These are phyloP conservation scores for Pseudocercospora fijiensis DNA, from an alignment of 2,329 filamentous ascomycete species.

Conservation along the genomic window DNA sequence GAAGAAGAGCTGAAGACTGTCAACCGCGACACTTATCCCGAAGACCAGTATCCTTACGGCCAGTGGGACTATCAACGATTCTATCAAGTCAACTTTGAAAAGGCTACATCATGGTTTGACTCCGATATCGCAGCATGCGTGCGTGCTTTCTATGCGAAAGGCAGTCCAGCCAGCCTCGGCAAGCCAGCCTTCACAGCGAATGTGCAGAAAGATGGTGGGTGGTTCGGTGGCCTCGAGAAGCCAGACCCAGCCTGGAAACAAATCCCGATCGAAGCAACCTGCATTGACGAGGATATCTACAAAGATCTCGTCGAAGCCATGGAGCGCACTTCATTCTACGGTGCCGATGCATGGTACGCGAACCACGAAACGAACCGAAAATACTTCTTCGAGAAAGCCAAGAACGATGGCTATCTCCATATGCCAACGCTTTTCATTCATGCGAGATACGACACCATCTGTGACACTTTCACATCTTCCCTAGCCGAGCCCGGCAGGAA, in stretches of 20 bases:
- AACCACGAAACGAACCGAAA: conserved; percentile 46
- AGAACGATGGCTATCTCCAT: conserved; percentile 38
- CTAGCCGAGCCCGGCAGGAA: conserved; percentile 40
- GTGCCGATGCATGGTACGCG: conserved; percentile 45
- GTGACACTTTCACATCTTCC: conserved; percentile 38
- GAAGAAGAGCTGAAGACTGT: conserved; percentile 39
- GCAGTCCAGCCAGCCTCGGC: conserved; percentile 30
- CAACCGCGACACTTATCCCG: conserved; percentile 50
- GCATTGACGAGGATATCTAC: conserved; percentile 36
- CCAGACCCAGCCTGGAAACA: conserved; percentile 31
- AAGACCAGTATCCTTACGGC: conserved; percentile 43
- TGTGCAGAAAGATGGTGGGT: conserved; percentile 34
- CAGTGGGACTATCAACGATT: conserved; percentile 41
- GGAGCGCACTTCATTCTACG: conserved; percentile 44
- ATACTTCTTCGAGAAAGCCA: conserved; percentile 42
- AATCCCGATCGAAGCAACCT: conserved; percentile 35
- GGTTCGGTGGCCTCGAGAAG: conserved; percentile 35
- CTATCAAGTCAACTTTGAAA: conserved; percentile 36
- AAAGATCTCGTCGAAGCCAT: conserved; percentile 38
- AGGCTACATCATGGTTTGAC: conserved; percentile 25
- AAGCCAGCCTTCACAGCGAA: conserved; percentile 30
- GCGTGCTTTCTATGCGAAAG: conserved; percentile 31
- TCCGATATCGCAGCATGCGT: conserved; percentile 30
- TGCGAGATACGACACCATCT: conserved; percentile 43
- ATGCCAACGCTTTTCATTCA: conserved; percentile 44